Base-by-base conservation (phyloP, 2,329 filamentous ascomycete species). In the Epichloe baconii region DNA sequence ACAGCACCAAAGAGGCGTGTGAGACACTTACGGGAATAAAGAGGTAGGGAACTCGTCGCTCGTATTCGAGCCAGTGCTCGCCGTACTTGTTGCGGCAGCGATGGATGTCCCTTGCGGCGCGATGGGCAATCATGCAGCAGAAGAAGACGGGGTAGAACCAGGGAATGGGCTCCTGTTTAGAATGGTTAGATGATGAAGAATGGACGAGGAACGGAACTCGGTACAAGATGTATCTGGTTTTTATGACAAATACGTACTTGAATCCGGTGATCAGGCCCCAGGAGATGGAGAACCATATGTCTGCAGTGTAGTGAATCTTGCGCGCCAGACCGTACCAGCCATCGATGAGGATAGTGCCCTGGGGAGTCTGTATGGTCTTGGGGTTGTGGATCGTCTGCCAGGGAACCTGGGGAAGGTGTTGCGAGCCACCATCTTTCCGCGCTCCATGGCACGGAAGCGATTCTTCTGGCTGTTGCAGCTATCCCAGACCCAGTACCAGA, bases 391-490 rank as follows among this genome's bases (percentile, higher is more conserved):
- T 68, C 4, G 82, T 83, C 66, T 86, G 86, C 84, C 88, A 96
- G 7, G 88, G 88, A n/a, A 95, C 78, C 67, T 91, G 86, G 5
- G 90, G 89, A 95, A 95, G 3, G 88, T 83, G 60, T 83, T 86
- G 60, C 89, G 85, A 65, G 80, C 73, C 49, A 84, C 68, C 49
- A 78, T 64, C 41, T 82, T 82, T 54, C 88, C 88, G 54, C 84
- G 80, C 70, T 94, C 87, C 68, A 81, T 76, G 57, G 85, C 80
- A 51, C 89, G 83, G 79, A 91, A 95, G 56, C 86, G 83, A 72
- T 95, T 95, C 79, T 95, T 95, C 70, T 95, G 89, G 63, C 82
- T 88, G 72, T 95, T 95, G 69, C 82, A 83, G 43, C 88, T 93
- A 64, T 95, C 89, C 88, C 89, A 95, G 51, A 94, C 75, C 80